Evolutionary conservation across 1,284 basidiomycete genomes (phyloP), one percentile per base, ranked within the genome.

Genomic region (Exobasidium cylindrosporum): DNA sequence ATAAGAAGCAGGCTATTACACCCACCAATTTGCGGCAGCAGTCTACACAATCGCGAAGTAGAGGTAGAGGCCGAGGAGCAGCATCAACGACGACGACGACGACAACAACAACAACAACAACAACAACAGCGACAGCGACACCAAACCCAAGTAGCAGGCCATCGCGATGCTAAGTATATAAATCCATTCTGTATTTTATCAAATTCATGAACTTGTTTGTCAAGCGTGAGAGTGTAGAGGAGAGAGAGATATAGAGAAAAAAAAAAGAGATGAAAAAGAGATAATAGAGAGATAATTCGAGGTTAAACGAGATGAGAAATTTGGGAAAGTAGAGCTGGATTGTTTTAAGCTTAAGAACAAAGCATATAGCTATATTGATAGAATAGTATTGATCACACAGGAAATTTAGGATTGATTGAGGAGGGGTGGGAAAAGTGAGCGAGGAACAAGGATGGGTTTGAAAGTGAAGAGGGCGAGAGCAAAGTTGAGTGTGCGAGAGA

Each of bases 1-100:
- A 50, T 21, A 50, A 50, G 24, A 50, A 50, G 47, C 47, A 50
- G 21, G 29, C 47, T 50, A 23, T 44, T 44, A 26, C 47, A 21
- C 29, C 47, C 47, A 7, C 47, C 14, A 24, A 7, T 50, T n/a
- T n/a, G n/a, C n/a, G n/a, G n/a, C n/a, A n/a, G n/a, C n/a, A n/a
- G n/a, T n/a, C n/a, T n/a, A n/a, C n/a, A n/a, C n/a, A n/a, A n/a
- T n/a, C n/a, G n/a, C n/a, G n/a, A n/a, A n/a, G n/a, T n/a, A n/a
- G n/a, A n/a, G n/a, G n/a, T n/a, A n/a, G n/a, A n/a, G n/a, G n/a
- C n/a, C n/a, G n/a, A n/a, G n/a, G n/a, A n/a, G n/a, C n/a, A n/a
- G n/a, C n/a, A n/a, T n/a, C n/a, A n/a, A n/a, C n/a, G n/a, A n/a
- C n/a, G n/a, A n/a, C n/a, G n/a, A n/a, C n/a, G n/a, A n/a, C n/a